These are phyloP conservation scores for Baorangia bicolor DNA, from an alignment of 768 basidiomycete genomes.

Conservation along the genomic window DNA sequence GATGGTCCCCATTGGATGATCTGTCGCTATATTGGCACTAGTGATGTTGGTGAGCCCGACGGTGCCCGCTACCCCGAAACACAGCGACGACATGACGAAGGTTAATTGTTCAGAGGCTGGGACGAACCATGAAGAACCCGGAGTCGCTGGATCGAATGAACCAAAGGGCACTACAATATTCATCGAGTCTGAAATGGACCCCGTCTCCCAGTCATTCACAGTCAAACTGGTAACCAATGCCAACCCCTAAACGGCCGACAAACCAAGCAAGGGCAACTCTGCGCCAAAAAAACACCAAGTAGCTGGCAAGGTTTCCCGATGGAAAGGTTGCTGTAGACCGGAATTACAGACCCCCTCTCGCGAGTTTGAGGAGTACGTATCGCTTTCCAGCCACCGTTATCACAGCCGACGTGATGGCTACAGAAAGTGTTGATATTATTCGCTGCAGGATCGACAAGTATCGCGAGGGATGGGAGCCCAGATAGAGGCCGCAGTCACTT, in stretches of 20 bases:
- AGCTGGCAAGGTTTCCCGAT: slow-evolving; percentile 9
- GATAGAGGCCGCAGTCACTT: not conserved
- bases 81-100: slow-evolving; percentile 3
- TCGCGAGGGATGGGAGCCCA: not conserved
- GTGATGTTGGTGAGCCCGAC: slow-evolving; percentile 13
- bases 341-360: slow-evolving; percentile 9
- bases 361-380: slow-evolving; percentile 16
- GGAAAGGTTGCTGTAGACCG: slow-evolving; percentile 10
- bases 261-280: slow-evolving; percentile 10
- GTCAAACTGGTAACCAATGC: slow-evolving; percentile 15
- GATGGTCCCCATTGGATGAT: not conserved
- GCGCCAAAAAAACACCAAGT: slow-evolving; percentile 4
- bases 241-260: slow-evolving; percentile 11
- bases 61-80: not conserved
- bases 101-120: not conserved
- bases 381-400: slow-evolving; percentile 15
- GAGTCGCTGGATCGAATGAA: not conserved
- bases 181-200: fast-evolving
- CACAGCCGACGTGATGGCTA: slow-evolving; percentile 13
- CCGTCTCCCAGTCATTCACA: slow-evolving; percentile 8
- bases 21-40: not conserved
- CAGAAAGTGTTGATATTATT: slow-evolving; percentile 9
- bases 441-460: slow-evolving; percentile 7
- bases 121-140: not conserved
- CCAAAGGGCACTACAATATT: not conserved